These are phyloP conservation scores for Trametes cinnabarina DNA, from an alignment of 768 basidiomycete species.

Conservation along the genomic window DNA sequence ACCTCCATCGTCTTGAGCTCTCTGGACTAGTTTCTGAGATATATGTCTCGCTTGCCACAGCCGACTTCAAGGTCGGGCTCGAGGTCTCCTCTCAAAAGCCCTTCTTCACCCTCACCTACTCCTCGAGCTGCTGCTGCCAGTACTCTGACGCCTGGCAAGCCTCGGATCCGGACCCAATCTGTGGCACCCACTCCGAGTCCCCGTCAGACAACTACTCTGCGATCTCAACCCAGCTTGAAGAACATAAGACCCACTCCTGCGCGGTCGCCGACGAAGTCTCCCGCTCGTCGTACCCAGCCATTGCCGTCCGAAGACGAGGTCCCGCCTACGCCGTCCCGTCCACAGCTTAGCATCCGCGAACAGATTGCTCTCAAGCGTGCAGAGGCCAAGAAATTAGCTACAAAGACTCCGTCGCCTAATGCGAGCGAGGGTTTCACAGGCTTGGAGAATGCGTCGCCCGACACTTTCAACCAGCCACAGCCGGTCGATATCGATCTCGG, in stretches of 20 bases:
- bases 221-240: slow-evolving; percentile 22
- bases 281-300: slow-evolving; percentile 11
- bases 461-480: slow-evolving; percentile 29
- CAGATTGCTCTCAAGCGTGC: slow-evolving; percentile 78
- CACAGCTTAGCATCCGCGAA: slow-evolving; percentile 60
- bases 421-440: slow-evolving; percentile 32
- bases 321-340: slow-evolving; percentile 24
- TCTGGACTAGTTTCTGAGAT: background rate
- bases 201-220: slow-evolving; percentile 14
- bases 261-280: slow-evolving; percentile 17
- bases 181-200: slow-evolving; percentile 7
- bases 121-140: background rate
- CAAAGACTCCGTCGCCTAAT: slow-evolving; percentile 20
- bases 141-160: slow-evolving; percentile 4
- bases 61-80: slow-evolving; percentile 30
- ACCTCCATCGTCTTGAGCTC: background rate
- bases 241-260: slow-evolving; percentile 14
- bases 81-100: slow-evolving; percentile 21
- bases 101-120: slow-evolving; percentile 23
- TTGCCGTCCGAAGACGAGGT: slow-evolving; percentile 11
- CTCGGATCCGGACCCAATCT: slow-evolving; percentile 7
- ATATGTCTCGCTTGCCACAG: slow-evolving; percentile 44
- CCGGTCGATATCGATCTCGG: slow-evolving; percentile 56
- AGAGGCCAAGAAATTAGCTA: slow-evolving; percentile 63
- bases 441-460: slow-evolving; percentile 50